Base-by-base conservation (phyloP, 257 asterid species). In the Nicotiana benthamiana region DNA sequence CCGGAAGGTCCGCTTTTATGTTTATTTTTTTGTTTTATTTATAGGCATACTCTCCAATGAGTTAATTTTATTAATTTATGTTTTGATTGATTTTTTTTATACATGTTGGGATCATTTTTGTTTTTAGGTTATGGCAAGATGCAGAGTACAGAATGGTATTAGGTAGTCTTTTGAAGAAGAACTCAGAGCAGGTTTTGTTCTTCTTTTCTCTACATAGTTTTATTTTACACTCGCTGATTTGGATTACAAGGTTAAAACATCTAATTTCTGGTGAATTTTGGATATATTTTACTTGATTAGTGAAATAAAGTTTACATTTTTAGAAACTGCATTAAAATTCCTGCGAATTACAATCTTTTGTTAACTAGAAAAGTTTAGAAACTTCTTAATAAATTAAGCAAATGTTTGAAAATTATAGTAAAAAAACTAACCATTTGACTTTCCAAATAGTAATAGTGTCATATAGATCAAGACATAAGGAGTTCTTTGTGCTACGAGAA, bases 101-200 rank as follows among this genome's bases (percentile, higher is more conserved):
- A 27, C 2, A 27, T 48, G 59, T 43, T 79, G 32, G 56, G 53
- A 18, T 48, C 27, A 0, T 9, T 53, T 54, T 28, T 82, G 60
- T 28, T 82, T 27, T 51, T 85, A 94, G 98, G 81, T 81, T 94
- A 87, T 94, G 98, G 98, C 98, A 94, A 86, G 98, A 94, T 82
- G 93, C 97, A 2, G 98, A 93, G 83, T 87, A 87, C 89, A 85
- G 97, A 87, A 70, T 70, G 87, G 63, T 94, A 20, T 79, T 93
- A 81, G 90, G 86, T 27, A 78, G 26, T 81, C 85, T 93, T 68
- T 82, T 92, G 75, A 88, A 82, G 87, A 88, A 84, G 82, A 88
- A 89, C 79, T 85, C 90, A 18, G 87, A 82, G 78, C 96, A 91
- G 98, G 98, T 93, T 83, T 79, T 79, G 12, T 32, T 64, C 70